phyloP scores from a whole-genome alignment of 148 eudicot genomes.

The Fagopyrum esculentum region DNA sequence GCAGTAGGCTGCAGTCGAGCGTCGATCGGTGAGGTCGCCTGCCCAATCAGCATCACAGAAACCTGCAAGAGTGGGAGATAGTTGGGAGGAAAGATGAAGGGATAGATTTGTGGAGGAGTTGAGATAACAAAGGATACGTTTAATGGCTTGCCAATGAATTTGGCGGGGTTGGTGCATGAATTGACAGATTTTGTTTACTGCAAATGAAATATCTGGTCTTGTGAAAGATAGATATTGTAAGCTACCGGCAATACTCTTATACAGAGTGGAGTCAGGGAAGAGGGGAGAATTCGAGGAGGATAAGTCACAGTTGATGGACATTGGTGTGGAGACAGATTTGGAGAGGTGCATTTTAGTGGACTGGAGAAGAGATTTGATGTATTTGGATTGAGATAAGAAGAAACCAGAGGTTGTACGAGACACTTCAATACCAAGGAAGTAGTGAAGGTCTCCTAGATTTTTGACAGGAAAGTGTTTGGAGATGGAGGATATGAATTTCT shows the following conservation, averaged over 20 bases:
- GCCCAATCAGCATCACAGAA: conserved; percentile 15
- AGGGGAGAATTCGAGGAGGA: neutral
- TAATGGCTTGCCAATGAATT: neutral
- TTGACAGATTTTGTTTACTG: too few relatives aligned
- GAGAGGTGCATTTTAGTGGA: neutral
- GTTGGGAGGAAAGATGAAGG: neutral
- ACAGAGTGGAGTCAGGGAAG: neutral
- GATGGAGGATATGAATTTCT: too few relatives aligned
- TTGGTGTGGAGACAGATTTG: too few relatives aligned
- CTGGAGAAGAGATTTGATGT: neutral
- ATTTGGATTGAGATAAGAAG: neutral
- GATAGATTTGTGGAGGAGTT: neutral
- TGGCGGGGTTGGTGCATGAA: neutral
- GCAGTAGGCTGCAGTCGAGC: neutral
- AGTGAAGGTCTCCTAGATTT: too few relatives aligned
- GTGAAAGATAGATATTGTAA: too few relatives aligned
- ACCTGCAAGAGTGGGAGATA: neutral
- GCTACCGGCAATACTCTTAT: neutral
- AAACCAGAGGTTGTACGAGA: neutral
- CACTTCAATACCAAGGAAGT: too few relatives aligned
- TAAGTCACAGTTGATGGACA: too few relatives aligned
- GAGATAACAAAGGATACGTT: neutral
- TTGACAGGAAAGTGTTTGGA: too few relatives aligned
- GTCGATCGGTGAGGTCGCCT: neutral
- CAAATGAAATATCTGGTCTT: too few relatives aligned